Percentiles rank a stretch among this genome's conserved stretches.
phyloP scores from a whole-genome alignment of 257 asterid genomes.

The Mitragyna speciosa region DNA sequence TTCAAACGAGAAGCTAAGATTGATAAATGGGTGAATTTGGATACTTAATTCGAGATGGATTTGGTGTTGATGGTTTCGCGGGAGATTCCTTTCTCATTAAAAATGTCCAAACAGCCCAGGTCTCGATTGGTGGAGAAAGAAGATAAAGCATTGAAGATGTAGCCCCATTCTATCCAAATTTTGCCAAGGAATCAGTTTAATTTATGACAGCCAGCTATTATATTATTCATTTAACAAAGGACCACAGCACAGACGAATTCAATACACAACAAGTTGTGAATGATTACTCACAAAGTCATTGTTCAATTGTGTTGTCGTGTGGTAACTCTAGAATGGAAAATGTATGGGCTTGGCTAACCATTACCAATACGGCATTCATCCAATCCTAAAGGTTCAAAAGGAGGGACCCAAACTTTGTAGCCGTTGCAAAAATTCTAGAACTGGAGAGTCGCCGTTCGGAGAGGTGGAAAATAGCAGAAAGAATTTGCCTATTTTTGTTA shows the following conservation, averaged over 20 bases:
- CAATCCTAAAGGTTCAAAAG: background rate
- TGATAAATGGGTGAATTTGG: background rate
- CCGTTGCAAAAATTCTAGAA: background rate
- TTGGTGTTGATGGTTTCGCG: too few relatives aligned
- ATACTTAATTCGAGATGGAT: background rate
- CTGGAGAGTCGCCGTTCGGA: too few relatives aligned
- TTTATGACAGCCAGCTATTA: background rate
- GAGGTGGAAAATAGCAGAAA: too few relatives aligned
- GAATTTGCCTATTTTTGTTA: too few relatives aligned
- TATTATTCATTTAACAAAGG: background rate
- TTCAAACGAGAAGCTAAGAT: background rate
- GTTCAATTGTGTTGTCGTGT: background rate
- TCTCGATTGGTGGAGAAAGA: background rate
- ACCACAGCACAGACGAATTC: background rate
- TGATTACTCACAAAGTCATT: background rate
- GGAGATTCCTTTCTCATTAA: background rate
- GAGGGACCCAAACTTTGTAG: background rate
- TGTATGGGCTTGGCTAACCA: background rate
- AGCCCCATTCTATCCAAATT: background rate
- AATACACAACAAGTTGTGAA: background rate
- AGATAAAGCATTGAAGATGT: too few relatives aligned
- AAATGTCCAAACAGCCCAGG: background rate
- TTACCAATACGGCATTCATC: background rate
- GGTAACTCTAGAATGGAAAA: background rate
- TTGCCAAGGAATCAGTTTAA: background rate